Percentiles rank a stretch among this genome's conserved stretches.
Evolutionary conservation across 306 rosid species (phyloP).

Genomic region (Cajanus cajan): DNA sequence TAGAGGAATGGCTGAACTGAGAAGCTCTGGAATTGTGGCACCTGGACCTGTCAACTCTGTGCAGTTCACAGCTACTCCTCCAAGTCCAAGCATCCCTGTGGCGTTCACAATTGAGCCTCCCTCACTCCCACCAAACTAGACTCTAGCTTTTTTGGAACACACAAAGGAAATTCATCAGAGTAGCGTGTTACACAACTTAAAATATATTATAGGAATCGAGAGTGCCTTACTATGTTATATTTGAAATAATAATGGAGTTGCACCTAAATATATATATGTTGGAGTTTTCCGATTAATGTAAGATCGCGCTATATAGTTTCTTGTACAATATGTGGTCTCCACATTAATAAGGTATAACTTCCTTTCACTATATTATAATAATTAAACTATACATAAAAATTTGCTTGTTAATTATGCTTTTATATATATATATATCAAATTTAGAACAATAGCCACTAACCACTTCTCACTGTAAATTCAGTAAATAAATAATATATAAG

Average conservation of each 20-base stretch:
- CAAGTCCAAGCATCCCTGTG: not conserved
- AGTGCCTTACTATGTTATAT: not conserved
- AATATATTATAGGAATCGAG: not conserved
- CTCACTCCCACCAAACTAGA: constrained; percentile 31
- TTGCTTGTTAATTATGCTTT: not conserved
- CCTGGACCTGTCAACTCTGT: constrained; percentile 53
- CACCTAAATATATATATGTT: not conserved
- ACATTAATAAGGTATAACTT: not conserved
- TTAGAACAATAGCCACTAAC: not conserved
- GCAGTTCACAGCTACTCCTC: constrained; percentile 26
- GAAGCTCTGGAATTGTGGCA: constrained; percentile 68
- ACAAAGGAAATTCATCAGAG: not conserved
- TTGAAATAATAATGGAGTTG: constrained; percentile 22
- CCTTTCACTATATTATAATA: not conserved
- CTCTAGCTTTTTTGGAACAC: not conserved
- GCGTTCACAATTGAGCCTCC: constrained; percentile 5
- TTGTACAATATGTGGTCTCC: not conserved
- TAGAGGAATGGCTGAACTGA: constrained; percentile 67
- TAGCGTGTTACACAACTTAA: not conserved
- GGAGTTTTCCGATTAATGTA: not conserved
- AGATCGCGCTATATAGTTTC: not conserved
- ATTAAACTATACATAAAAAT: not conserved
- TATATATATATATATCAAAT: not conserved
- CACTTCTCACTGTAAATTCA: not conserved
- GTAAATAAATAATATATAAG: not conserved